Conservation (phyloP, 2,329 filamentous ascomycete genomes). For the Trichoderma endophyticum region DNA sequence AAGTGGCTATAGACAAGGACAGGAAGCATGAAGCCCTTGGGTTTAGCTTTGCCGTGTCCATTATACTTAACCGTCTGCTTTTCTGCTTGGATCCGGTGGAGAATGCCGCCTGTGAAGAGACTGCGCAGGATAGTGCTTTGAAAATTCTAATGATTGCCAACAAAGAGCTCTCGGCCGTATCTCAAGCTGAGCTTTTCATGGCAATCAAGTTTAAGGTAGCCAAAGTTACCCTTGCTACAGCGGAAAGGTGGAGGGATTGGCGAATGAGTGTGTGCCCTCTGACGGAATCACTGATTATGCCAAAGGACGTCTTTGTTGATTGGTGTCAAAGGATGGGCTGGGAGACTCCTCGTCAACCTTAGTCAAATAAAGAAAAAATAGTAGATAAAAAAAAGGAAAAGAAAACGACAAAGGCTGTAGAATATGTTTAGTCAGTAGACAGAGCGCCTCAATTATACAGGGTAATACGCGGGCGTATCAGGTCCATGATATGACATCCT, state of each 20-base stretch:
- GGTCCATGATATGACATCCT: background rate
- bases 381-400: background rate
- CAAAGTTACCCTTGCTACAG: background rate
- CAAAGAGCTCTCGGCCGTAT: background rate
- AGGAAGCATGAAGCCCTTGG: conserved; percentile 9
- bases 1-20: background rate
- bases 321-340: background rate
- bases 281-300: background rate
- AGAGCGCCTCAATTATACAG: background rate
- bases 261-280: background rate
- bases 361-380: background rate
- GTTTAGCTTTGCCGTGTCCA: background rate
- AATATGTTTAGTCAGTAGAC: background rate
- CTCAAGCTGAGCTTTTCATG: conserved; percentile 12
- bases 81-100: background rate
- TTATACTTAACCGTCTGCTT: background rate
- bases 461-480: background rate
- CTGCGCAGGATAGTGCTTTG: background rate
- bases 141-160: background rate
- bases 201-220: background rate
- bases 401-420: background rate
- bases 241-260: background rate
- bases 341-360: background rate
- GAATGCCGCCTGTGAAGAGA: conserved; percentile 4
- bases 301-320: background rate